A percentile compares a stretch with the other conserved stretches of the same genome.
Evolutionary conservation across 805 yeast genomes (phyloP).

Genomic region (Danielia oregonensis): DNA sequence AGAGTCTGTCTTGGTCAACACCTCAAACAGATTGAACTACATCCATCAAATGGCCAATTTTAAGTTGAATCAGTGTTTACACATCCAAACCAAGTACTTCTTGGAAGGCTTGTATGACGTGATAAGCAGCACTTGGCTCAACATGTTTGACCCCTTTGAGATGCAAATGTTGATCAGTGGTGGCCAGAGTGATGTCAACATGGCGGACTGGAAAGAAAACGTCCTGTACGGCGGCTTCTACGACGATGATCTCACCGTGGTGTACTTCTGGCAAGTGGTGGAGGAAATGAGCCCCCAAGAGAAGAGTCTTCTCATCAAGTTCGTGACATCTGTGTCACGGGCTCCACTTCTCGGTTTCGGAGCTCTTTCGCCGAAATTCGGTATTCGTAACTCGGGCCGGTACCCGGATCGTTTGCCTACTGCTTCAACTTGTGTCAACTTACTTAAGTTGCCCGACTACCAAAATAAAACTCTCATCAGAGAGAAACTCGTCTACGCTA

Average conservation of each 20-base stretch:
- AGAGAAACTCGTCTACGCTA: slow-evolving; percentile 70
- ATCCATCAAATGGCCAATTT: slow-evolving; percentile 75
- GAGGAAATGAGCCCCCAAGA: slow-evolving; percentile 64
- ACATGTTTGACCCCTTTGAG: slow-evolving; percentile 81
- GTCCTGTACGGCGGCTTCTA: slow-evolving; percentile 64
- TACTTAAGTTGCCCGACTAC: slow-evolving; percentile 84
- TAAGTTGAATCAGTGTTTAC: slow-evolving; percentile 62
- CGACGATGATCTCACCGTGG: slow-evolving; percentile 55
- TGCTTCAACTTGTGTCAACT: slow-evolving; percentile 88
- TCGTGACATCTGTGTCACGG: slow-evolving; percentile 88
- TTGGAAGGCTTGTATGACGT: slow-evolving; percentile 68
- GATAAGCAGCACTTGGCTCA: slow-evolving; percentile 71
- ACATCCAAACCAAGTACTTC: slow-evolving; percentile 58
- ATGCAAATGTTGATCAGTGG: slow-evolving; percentile 73
- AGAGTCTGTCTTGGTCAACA: slow-evolving; percentile 49
- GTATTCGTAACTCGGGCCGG: slow-evolving; percentile 66
- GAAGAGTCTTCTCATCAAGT: slow-evolving; percentile 64
- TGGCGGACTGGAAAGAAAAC: slow-evolving; percentile 62
- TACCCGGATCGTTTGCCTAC: slow-evolving; percentile 70
- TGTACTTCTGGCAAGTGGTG: slow-evolving; percentile 71
- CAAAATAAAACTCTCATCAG: slow-evolving; percentile 37
- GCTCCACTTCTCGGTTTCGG: slow-evolving; percentile 89
- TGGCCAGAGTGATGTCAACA: slow-evolving; percentile 59
- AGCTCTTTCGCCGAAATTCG: slow-evolving; percentile 62
- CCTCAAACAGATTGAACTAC: slow-evolving; percentile 63